These are phyloP conservation scores for Moesziomyces sp. DNA, from an alignment of 1,284 basidiomycete species.

Conservation along the genomic window DNA sequence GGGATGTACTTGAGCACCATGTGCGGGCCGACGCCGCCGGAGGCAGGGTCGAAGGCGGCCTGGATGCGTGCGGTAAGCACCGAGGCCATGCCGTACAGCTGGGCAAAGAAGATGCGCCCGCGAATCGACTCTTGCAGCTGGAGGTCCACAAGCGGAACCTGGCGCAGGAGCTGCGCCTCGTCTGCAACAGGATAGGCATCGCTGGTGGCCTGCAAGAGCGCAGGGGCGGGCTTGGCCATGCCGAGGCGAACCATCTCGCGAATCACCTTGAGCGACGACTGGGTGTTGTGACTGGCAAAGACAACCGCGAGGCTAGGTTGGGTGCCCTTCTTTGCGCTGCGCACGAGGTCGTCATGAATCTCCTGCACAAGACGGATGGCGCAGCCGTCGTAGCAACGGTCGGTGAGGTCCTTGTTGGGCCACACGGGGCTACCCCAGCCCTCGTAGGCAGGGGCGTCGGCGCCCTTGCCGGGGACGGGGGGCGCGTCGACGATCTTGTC, in stretches of 20 bases:
- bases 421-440: slow-evolving; percentile 69
- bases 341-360: slow-evolving; percentile 69
- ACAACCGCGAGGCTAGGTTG: slow-evolving; percentile 75
- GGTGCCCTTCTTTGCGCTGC: slow-evolving; percentile 25
- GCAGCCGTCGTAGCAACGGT: slow-evolving; percentile 80
- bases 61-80: slow-evolving; percentile 79
- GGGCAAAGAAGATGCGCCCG: slow-evolving; percentile 80
- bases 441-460: slow-evolving; percentile 31
- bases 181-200: slow-evolving; percentile 12
- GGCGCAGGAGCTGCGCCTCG: slow-evolving; percentile 9
- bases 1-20: slow-evolving; percentile 65
- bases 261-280: slow-evolving; percentile 75
- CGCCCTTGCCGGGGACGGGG: slow-evolving; percentile 49
- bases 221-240: slow-evolving; percentile 70
- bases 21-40: slow-evolving; percentile 73
- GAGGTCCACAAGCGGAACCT: slow-evolving; percentile 37
- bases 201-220: slow-evolving; percentile 31
- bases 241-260: slow-evolving; percentile 74
- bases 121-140: slow-evolving; percentile 72
- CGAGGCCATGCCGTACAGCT: slow-evolving; percentile 83
- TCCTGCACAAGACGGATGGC: slow-evolving; percentile 75
- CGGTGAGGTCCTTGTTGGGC: slow-evolving; percentile 76
- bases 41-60: slow-evolving; percentile 73
- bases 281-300: slow-evolving; percentile 88
- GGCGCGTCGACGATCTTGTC: slow-evolving; percentile 55